phyloP scores from a whole-genome alignment of 1,284 basidiomycete species.

The Apiotrichum gamsii region DNA sequence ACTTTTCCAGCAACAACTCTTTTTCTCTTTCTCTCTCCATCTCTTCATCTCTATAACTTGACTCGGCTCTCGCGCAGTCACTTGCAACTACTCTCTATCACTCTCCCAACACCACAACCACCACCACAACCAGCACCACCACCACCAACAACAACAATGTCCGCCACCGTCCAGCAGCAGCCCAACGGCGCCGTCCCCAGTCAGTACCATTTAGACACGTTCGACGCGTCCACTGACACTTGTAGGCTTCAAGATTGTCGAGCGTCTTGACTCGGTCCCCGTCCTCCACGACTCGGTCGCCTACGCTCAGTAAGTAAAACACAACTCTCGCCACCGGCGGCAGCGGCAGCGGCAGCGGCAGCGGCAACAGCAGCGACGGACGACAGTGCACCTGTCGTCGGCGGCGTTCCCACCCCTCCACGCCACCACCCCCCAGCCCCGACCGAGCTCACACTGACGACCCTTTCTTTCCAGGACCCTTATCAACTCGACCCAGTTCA shows the following conservation, averaged over 20 bases:
- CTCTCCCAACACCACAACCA: background rate
- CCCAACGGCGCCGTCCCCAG: slow-evolving; percentile 13
- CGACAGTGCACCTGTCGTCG: too few relatives aligned
- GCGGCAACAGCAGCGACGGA: too few relatives aligned
- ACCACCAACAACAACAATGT: slow-evolving; percentile 9
- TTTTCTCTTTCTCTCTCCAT: background rate
- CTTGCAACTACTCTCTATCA: background rate
- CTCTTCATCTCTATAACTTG: background rate
- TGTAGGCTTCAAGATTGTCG: slow-evolving; percentile 45
- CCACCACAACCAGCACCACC: background rate
- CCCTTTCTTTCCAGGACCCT: slow-evolving; percentile 31
- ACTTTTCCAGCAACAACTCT: too few relatives aligned
- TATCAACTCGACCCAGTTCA: slow-evolving; percentile 40
- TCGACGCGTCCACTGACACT: too few relatives aligned
- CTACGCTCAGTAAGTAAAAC: slow-evolving; percentile 40
- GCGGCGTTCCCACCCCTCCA: background rate
- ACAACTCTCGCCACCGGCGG: too few relatives aligned
- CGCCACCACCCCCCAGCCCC: background rate
- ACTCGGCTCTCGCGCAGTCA: background rate
- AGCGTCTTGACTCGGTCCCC: slow-evolving; percentile 41
- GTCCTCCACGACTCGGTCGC: slow-evolving; percentile 44
- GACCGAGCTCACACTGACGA: background rate
- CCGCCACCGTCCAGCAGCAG: slow-evolving; percentile 15
- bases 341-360: too few relatives aligned
- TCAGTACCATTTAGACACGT: too few relatives aligned